phyloP scores from a whole-genome alignment of 2,329 filamentous ascomycete genomes.

The Epichloe gansuensis region DNA sequence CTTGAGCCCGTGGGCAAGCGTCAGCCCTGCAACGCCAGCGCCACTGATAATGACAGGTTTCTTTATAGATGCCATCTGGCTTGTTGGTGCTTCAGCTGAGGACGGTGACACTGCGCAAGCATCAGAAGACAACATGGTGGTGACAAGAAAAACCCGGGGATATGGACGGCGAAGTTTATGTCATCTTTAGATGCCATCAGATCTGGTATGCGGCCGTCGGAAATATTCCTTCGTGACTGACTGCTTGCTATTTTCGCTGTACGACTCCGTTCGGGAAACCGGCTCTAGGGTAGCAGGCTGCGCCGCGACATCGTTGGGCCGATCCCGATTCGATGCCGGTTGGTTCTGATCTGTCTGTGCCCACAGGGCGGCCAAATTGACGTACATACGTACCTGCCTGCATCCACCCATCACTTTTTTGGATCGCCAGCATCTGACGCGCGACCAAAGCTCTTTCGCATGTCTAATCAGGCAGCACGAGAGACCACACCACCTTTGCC shows the following conservation, averaged over 20 bases:
- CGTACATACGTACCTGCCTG: neutral
- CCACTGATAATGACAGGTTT: slow-evolving; percentile 24
- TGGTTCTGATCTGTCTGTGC: neutral
- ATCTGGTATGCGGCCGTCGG: neutral
- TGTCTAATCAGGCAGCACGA: neutral
- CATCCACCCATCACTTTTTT: neutral
- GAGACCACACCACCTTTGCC: neutral
- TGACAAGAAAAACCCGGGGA: too few species aligned
- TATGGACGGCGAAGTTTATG: neutral
- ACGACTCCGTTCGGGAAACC: too few species aligned
- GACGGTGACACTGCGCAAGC: neutral
- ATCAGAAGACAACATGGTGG: too few species aligned
- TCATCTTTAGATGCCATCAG: neutral
- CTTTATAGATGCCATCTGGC: slow-evolving; percentile 1
- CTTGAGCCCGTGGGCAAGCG: slow-evolving; percentile 23
- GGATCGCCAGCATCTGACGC: neutral
- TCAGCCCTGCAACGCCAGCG: slow-evolving; percentile 24
- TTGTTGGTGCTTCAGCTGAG: neutral
- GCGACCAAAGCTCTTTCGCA: neutral
- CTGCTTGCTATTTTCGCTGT: too few species aligned
- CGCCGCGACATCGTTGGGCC: slow-evolving; percentile 6
- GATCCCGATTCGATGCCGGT: neutral
- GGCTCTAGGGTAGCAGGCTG: neutral
- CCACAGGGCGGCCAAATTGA: neutral
- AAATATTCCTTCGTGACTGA: neutral